Evolutionary conservation across 805 yeast species (phyloP).

Genomic region (Hanseniaspora thailandica): DNA sequence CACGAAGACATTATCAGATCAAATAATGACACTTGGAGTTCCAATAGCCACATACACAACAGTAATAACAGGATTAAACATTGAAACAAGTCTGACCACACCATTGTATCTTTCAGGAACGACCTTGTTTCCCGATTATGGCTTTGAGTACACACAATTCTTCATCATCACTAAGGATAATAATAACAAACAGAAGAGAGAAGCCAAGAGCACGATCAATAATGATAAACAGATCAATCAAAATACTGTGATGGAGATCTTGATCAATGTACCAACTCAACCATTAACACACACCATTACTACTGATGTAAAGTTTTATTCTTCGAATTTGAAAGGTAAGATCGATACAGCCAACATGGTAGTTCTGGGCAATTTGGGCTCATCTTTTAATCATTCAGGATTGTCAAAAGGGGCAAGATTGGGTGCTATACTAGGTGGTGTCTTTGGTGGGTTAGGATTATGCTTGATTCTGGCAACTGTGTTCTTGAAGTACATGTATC

Average conservation of each 20-base stretch:
- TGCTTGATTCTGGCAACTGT: not conserved
- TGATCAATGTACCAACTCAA: not conserved
- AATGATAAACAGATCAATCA: not conserved
- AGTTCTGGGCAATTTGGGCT: not conserved
- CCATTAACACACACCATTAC: slow-evolving; percentile 10
- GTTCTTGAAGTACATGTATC: not conserved
- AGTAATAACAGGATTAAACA: not conserved
- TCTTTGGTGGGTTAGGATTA: slow-evolving; percentile 2
- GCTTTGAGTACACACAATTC: slow-evolving; percentile 7
- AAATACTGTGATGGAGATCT: slow-evolving; percentile 7
- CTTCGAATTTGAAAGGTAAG: not conserved
- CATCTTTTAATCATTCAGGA: not conserved
- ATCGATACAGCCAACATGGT: slow-evolving; percentile 1
- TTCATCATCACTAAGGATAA: slow-evolving; percentile 1
- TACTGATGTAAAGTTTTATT: slow-evolving; percentile 1
- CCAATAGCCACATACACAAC: slow-evolving; percentile 10
- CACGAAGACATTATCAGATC: slow-evolving; percentile 9
- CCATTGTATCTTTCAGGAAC: slow-evolving; percentile 6
- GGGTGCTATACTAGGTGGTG: slow-evolving; percentile 13
- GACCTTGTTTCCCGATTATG: slow-evolving; percentile 7
- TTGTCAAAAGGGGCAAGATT: not conserved
- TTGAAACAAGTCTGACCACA: not conserved
- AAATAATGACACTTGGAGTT: slow-evolving; percentile 11
- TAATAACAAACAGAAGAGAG: slow-evolving; percentile 1
- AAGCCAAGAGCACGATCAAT: not conserved